Percentiles rank a stretch among this genome's conserved stretches.
Conservation (phyloP, 306 rosid species). For the Cicer judaicum region DNA sequence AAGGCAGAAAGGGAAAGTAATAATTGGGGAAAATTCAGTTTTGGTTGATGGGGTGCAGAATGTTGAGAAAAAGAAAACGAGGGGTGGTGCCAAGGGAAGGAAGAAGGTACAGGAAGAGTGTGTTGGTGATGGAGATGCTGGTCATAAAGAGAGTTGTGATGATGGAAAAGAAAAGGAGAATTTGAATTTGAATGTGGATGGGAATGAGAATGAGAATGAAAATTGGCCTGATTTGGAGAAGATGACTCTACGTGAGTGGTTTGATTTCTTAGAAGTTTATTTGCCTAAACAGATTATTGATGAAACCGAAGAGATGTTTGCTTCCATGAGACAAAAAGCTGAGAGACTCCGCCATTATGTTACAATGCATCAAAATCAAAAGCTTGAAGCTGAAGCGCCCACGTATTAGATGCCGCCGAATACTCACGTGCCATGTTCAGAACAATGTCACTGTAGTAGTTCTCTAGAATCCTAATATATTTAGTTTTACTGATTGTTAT, state of each 20-base stretch:
- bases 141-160: slow-evolving; percentile 23
- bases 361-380: slow-evolving; percentile 47
- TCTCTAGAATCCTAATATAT: slow-evolving; percentile 2
- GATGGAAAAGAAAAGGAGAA: slow-evolving; percentile 35
- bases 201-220: not conserved
- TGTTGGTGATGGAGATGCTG: slow-evolving; percentile 19
- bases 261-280: slow-evolving; percentile 68
- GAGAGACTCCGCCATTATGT: slow-evolving; percentile 60
- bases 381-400: slow-evolving; percentile 7
- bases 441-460: not conserved
- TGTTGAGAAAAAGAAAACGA: slow-evolving; percentile 45
- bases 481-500: not conserved
- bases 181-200: not conserved
- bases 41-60: slow-evolving; percentile 45
- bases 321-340: slow-evolving; percentile 60
- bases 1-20: slow-evolving; percentile 9
- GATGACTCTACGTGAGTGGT: slow-evolving; percentile 77
- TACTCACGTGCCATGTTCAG: not conserved
- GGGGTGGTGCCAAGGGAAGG: slow-evolving; percentile 45
- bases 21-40: slow-evolving; percentile 32
- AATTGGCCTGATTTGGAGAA: slow-evolving; percentile 62
- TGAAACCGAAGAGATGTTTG: slow-evolving; percentile 66
- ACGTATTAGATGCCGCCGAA: too few species aligned
- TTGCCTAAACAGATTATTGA: slow-evolving; percentile 66
- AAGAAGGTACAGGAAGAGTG: slow-evolving; percentile 28